A percentile compares a stretch with the other conserved stretches of the same genome.
phyloP scores from a whole-genome alignment of 176 grass and related monocot genomes.

The Ampelocalamus luodianensis region DNA sequence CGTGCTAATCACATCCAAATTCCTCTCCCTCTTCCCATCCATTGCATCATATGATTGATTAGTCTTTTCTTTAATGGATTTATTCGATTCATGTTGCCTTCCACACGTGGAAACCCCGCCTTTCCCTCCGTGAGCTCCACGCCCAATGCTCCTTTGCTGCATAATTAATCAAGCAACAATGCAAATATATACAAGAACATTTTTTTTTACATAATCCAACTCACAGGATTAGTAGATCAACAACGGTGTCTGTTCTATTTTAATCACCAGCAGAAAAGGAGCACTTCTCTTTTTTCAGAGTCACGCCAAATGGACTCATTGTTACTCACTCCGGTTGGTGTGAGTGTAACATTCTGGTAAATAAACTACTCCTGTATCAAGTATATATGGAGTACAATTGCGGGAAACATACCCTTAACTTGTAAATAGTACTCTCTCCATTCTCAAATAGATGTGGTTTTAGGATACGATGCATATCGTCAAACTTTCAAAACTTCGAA shows the following conservation, averaged over 20 bases:
- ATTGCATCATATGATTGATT: slow-evolving; percentile 32
- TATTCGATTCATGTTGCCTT: slow-evolving; percentile 29
- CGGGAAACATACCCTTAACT: background rate
- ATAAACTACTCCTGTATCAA: background rate
- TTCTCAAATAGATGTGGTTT: background rate
- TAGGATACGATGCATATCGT: too few relatives aligned
- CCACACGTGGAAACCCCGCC: slow-evolving; percentile 47
- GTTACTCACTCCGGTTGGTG: slow-evolving; percentile 13
- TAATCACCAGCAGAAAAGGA: slow-evolving; percentile 9
- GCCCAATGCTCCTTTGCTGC: slow-evolving; percentile 2
- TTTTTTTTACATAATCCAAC: slow-evolving; percentile 30
- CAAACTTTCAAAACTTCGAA: background rate
- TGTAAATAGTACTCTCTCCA: background rate
- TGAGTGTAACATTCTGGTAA: background rate
- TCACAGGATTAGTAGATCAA: slow-evolving; percentile 47
- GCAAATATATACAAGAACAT: background rate
- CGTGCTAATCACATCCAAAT: slow-evolving; percentile 7
- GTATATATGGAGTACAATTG: background rate
- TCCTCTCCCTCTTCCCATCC: background rate
- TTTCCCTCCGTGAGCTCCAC: slow-evolving; percentile 51
- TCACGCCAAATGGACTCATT: slow-evolving; percentile 15
- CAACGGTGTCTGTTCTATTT: slow-evolving; percentile 25
- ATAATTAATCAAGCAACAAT: slow-evolving; percentile 27
- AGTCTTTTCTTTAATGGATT: slow-evolving; percentile 10
- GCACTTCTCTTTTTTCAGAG: background rate